Conservation (phyloP, 768 basidiomycete genomes). For the Naematelia aurantialba region DNA sequence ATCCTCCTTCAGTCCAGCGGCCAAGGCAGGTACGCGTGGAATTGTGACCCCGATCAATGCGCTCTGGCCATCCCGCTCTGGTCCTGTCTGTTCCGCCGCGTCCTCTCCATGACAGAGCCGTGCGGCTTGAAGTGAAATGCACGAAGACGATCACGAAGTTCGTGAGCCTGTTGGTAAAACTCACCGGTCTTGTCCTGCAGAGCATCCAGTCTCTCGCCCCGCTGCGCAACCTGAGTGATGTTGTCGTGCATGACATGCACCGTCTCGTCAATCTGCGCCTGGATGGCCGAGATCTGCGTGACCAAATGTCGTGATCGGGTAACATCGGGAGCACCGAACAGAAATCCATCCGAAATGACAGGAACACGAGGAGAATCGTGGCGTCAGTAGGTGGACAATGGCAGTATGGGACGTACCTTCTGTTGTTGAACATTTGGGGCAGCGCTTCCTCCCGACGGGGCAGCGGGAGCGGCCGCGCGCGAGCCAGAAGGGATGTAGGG, state of each 20-base stretch:
- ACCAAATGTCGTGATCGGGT: slow-evolving; percentile 1
- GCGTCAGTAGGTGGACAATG: too few species aligned
- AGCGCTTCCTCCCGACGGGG: slow-evolving; percentile 14
- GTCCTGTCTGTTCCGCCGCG: too few species aligned
- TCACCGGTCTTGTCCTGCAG: slow-evolving; percentile 97
- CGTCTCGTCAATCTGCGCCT: slow-evolving; percentile 90
- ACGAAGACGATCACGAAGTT: too few species aligned
- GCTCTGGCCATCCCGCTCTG: too few species aligned
- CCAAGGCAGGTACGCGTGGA: neutral
- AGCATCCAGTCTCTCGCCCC: slow-evolving; percentile 88
- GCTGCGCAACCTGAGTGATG: slow-evolving; percentile 77
- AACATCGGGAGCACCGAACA: neutral
- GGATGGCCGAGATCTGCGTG: slow-evolving; percentile 80
- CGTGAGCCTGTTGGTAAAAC: too few species aligned
- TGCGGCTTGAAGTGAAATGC: too few species aligned
- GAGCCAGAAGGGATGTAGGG: slow-evolving; percentile 61
- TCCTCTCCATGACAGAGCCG: too few species aligned
- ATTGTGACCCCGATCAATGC: neutral
- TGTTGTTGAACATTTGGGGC: slow-evolving; percentile 36
- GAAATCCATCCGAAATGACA: too few species aligned
- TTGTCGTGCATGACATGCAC: slow-evolving; percentile 98
- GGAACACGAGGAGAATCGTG: too few species aligned
- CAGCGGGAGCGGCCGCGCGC: slow-evolving; percentile 56
- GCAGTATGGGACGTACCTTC: slow-evolving; percentile 55
- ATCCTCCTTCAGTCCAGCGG: neutral